Evolutionary conservation across 768 basidiomycete genomes (phyloP), one percentile per base, ranked within the genome.

Genomic region (Russula virescens): DNA sequence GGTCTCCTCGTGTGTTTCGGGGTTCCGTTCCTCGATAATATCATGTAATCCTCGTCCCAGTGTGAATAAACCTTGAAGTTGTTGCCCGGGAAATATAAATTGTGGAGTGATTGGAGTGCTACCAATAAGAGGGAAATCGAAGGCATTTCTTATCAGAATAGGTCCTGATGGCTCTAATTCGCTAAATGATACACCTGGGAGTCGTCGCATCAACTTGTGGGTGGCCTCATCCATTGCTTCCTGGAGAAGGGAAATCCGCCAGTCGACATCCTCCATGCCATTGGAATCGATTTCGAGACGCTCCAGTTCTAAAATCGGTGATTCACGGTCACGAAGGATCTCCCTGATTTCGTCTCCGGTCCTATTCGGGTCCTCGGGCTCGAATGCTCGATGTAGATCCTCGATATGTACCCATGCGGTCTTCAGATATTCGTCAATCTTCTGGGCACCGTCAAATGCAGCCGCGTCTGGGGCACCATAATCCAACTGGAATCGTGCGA

Each of bases 151-250:
- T 5, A 59, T 28, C 25, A 43, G n/a, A 18, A 19, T 14, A 13
- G 60, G 21, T 34, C 16, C 21, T 2, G 35, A 21, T 31, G 5
- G 31, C 28, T 21, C 49, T 23, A 34, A 16, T 26, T 43, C 19
- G 47, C 19, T 18, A 21, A 61, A 55, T 19, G 11, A 49, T 42
- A 55, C 26, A 5, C 60, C 54, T 25, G 61, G 61, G 18, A 62
- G 61, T 10, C 23, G 55, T n/a, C 31, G 61, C 13, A 31, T 50
- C 55, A 62, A 49, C 6, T 9, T 2, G 40, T 55, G 43, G 8
- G 60, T 61, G 11, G 28, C 19, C 11, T 34, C 26, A 18, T 62
- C 48, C 42, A 56, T 50, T 1, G 19, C 23, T 3, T 62, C 51
- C 25, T 56, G 61, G 11, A 56, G 42, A 21, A 56, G 2, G 19